Evolutionary conservation across 2,329 filamentous ascomycete genomes (phyloP).

Genomic region (Tolypocladium tundrense): DNA sequence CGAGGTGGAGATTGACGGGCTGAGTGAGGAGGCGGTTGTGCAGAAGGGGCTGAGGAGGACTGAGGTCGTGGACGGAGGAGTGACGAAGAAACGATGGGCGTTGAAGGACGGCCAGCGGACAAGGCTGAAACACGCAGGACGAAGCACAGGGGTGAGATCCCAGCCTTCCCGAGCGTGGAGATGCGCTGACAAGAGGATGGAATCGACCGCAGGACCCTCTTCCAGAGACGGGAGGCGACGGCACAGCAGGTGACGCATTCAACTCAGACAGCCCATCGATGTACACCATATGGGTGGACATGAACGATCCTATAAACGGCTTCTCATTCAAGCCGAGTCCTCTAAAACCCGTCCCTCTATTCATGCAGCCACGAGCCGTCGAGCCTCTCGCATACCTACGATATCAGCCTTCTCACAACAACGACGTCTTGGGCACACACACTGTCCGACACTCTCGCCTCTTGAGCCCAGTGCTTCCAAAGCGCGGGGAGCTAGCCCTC

Average conservation of each 20-base stretch:
- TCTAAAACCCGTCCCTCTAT: constrained; percentile 40
- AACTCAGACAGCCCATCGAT: constrained; percentile 5
- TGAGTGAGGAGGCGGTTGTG: constrained; percentile 20
- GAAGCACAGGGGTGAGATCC: constrained; percentile 1
- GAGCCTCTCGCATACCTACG: background rate
- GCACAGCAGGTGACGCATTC: constrained; percentile 1
- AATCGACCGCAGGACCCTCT: background rate
- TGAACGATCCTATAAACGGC: constrained; percentile 36
- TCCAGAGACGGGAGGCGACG: background rate
- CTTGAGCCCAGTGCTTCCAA: background rate
- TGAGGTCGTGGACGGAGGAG: constrained; percentile 33
- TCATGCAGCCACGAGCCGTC: constrained; percentile 24
- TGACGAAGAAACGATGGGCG: constrained; percentile 31
- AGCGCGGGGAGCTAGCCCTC: background rate
- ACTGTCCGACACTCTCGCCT: background rate
- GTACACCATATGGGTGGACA: constrained; percentile 37
- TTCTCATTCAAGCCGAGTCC: constrained; percentile 35
- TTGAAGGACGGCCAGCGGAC: constrained; percentile 20
- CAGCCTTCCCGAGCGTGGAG: background rate
- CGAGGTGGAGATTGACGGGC: constrained; percentile 26
- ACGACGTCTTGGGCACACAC: background rate
- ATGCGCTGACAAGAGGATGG: background rate
- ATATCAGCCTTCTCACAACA: background rate
- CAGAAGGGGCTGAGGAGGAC: constrained; percentile 33
- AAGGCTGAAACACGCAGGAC: background rate